phyloP scores from a whole-genome alignment of 1,139 yeast genomes.

The Wickerhamiella infanticola region DNA sequence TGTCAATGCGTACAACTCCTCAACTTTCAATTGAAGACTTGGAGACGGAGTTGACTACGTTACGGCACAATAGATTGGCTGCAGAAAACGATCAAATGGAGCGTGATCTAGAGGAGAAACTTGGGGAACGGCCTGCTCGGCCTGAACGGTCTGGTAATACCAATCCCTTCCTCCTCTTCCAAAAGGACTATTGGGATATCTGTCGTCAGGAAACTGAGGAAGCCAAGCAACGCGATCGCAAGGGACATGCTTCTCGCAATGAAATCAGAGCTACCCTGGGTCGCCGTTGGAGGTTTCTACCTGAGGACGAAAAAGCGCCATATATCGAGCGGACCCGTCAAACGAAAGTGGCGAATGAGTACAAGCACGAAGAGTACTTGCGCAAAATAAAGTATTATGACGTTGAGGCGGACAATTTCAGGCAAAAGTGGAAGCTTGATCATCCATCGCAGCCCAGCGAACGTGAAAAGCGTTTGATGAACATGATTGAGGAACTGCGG shows the following conservation, averaged over 20 bases:
- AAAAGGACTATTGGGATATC: constrained; percentile 30
- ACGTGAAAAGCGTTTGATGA: constrained; percentile 19
- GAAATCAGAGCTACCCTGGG: constrained; percentile 31
- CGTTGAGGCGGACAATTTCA: constrained; percentile 27
- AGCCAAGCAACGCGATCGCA: constrained; percentile 21
- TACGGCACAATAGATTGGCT: constrained; percentile 11
- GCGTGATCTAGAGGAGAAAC: constrained; percentile 21
- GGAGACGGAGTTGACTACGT: constrained; percentile 12
- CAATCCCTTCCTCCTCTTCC: constrained; percentile 30
- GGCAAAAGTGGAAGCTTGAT: constrained; percentile 26
- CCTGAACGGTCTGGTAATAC: constrained; percentile 27
- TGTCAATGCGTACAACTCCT: constrained; percentile 1
- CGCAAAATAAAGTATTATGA: constrained; percentile 24
- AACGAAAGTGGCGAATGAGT: constrained; percentile 24
- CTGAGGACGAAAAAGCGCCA: constrained; percentile 26
- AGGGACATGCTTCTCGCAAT: constrained; percentile 24
- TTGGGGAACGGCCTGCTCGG: constrained; percentile 27
- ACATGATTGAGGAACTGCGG: constrained; percentile 7
- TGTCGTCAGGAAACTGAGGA: constrained; percentile 26
- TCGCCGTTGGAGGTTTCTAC: constrained; percentile 29
- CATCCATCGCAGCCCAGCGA: constrained; percentile 23
- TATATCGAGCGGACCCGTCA: constrained; percentile 23
- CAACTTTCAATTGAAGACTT: constrained; percentile 7
- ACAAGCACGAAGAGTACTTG: constrained; percentile 23
- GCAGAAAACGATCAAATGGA: constrained; percentile 24